Conservation (phyloP, 345 rosid genomes). For the Physaria fendleri region DNA sequence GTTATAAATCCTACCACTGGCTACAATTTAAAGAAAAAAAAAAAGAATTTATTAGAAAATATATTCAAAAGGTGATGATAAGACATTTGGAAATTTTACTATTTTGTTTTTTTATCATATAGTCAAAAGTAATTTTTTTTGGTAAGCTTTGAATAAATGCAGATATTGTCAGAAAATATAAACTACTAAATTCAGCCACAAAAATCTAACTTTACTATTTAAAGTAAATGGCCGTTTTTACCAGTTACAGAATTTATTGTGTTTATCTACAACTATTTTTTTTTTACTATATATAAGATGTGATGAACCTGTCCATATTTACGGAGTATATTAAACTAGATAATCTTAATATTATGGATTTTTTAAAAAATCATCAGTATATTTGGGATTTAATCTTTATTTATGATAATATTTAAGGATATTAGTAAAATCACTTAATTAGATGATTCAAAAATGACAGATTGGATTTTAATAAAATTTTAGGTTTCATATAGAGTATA, state of each 20-base stretch:
- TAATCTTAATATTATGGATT: no score
- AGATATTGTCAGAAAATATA: not conserved
- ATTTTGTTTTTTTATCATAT: not conserved
- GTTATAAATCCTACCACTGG: slow-evolving; percentile 2
- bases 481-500: no score
- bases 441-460: no score
- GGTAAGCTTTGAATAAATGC: not conserved
- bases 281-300: no score
- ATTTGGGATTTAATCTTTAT: no score
- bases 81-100: not conserved
- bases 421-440: no score
- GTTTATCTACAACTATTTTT: not conserved
- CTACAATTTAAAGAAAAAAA: slow-evolving; percentile 12
- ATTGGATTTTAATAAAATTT: no score
- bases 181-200: not conserved
- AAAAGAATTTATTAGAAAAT: not conserved
- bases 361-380: no score
- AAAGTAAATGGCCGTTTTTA: not conserved
- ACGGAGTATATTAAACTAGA: no score
- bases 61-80: not conserved
- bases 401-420: no score
- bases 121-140: not conserved
- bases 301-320: no score
- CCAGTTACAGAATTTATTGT: not conserved
- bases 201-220: not conserved